A percentile compares a stretch with the other conserved stretches of the same genome.
Conservation (phyloP, 129 eudicot species). For the Helichrysum umbraculigerum region DNA sequence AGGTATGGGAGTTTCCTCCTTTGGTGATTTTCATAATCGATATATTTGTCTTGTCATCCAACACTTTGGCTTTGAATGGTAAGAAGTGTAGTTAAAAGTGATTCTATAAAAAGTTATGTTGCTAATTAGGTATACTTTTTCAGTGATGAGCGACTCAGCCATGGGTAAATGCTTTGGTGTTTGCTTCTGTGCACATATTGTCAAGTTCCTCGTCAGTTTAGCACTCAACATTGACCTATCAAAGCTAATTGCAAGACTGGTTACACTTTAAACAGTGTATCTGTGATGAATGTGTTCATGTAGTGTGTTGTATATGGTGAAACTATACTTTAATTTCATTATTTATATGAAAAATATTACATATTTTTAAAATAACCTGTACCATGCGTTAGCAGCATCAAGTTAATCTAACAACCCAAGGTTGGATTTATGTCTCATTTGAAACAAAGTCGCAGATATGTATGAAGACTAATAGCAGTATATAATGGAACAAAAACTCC, state of each 20-base stretch:
- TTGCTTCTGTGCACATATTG: constrained; percentile 58
- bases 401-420: not conserved
- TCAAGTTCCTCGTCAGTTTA: constrained; percentile 49
- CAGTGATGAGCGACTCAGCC: constrained; percentile 58
- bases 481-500: not conserved
- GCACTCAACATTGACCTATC: constrained; percentile 35
- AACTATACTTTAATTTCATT: not conserved
- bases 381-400: not conserved
- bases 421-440: not conserved
- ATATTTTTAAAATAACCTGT: not conserved
- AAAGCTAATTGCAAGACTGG: constrained; percentile 26
- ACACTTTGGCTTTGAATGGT: constrained; percentile 72
- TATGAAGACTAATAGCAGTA: not conserved
- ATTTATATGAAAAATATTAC: not conserved
- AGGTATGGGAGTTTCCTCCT: constrained; percentile 95
- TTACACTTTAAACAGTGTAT: constrained; percentile 6
- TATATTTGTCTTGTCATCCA: constrained; percentile 77
- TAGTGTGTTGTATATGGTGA: not conserved
- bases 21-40: constrained; percentile 70
- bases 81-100: not conserved
- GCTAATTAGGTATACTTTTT: not conserved
- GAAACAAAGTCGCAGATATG: not conserved
- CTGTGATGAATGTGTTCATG: not conserved
- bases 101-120: not conserved
- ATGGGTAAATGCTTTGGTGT: constrained; percentile 54